Evolutionary conservation across 2,329 filamentous ascomycete genomes (phyloP).

Genomic region (Pyrenophora graminea): DNA sequence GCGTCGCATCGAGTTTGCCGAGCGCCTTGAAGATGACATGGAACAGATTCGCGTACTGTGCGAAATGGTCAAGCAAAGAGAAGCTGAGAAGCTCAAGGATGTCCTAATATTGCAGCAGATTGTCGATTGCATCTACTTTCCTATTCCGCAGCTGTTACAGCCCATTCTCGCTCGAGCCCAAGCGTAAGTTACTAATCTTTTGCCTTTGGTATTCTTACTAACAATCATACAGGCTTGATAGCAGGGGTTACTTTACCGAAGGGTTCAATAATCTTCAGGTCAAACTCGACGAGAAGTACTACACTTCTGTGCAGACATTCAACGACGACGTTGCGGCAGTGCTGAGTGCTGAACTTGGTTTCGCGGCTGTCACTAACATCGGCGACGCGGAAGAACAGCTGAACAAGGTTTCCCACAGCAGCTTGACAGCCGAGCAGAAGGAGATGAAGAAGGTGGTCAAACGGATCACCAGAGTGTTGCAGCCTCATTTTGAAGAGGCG

Average conservation of each 20-base stretch:
- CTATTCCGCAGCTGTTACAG: conserved; percentile 74
- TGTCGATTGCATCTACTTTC: conserved; percentile 90
- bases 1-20: conserved; percentile 85
- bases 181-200: conserved; percentile 65
- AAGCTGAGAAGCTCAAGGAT: conserved; percentile 76
- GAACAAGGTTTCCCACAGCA: conserved; percentile 48
- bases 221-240: conserved; percentile 44
- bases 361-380: conserved; percentile 50
- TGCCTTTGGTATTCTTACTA: background rate
- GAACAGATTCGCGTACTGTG: conserved; percentile 74
- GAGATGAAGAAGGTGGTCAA: conserved; percentile 86
- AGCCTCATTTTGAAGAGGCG: conserved; percentile 76
- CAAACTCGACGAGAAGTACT: conserved; percentile 60
- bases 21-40: conserved; percentile 75
- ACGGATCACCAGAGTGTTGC: conserved; percentile 81
- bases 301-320: conserved; percentile 65
- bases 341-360: conserved; percentile 59
- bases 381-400: conserved; percentile 50
- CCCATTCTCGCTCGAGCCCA: conserved; percentile 80
- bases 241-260: conserved; percentile 59
- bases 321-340: conserved; percentile 61
- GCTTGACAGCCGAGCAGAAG: conserved; percentile 66
- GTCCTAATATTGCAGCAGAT: conserved; percentile 76
- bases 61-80: conserved; percentile 72
- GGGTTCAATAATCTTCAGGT: conserved; percentile 58